Base-by-base conservation (phyloP, 1,139 yeast genomes). In the Nadsonia commutata region DNA sequence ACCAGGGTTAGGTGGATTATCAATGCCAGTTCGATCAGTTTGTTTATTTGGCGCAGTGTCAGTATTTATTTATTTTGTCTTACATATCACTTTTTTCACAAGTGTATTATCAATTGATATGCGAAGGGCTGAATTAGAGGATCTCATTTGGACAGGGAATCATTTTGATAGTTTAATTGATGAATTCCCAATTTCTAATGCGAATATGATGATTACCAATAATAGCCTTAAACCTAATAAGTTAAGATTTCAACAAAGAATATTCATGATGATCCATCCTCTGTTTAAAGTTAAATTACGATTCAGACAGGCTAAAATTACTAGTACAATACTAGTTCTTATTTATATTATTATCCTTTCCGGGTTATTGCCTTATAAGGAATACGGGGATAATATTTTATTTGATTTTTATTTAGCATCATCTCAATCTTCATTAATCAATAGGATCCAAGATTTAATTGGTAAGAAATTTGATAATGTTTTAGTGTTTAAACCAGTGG, bases 71-170 rank as follows among this genome's bases (percentile, higher is more conserved):
- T 85, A 80, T 51, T 76, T 74, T 51, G 45, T 70, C 2, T 60
- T 83, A 40, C 85, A 79, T 51, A 54, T 75, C 42, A 73, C 88
- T 0, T 81, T 68, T 56, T 72, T 81, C 48, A 65, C 77, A 1
- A 78, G 86, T 0, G 73, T 80, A 0, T 60, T 82, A 17, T 69
- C 79, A 22, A 71, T 83, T 39, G 94, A 84, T 60, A 63, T 79
- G 40, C 71, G 76, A 39, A 67, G 85, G 45, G 59, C 71, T 37
- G 86, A 80, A 52, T 64, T 80, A 18, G 72, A 73, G 9, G 84
- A 78, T 48, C 57, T 76, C 31, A 52, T 74, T 11, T 40, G 40
- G 20, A 42, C 44, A 1, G 38, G 36, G 33, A 37, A 37, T 9
- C 37, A 37, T 2, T 37, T 27, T 3, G 37, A 37, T 22, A 17